Percentiles rank a stretch among this genome's conserved stretches.
Evolutionary conservation across 2,329 filamentous ascomycete species (phyloP).

Genomic region (Rhexocercosporidium sp.): DNA sequence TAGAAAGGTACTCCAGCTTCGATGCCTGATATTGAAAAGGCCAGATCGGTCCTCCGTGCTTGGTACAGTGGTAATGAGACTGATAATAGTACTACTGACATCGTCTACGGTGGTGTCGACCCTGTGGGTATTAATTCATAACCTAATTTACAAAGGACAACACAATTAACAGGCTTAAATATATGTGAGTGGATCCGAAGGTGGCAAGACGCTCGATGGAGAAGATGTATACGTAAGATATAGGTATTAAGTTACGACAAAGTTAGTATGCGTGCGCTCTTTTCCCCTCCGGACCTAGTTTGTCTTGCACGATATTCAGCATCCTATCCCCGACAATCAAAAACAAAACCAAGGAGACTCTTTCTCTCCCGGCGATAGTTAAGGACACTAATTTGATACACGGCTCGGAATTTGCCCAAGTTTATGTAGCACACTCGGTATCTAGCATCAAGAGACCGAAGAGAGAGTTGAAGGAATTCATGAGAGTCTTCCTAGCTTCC

Average conservation of each 20-base stretch:
- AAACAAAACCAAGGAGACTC: not conserved
- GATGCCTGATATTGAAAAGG: slow-evolving; percentile 68
- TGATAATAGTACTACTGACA: slow-evolving; percentile 77
- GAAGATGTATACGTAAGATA: slow-evolving; percentile 83
- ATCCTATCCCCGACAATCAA: slow-evolving; percentile 48
- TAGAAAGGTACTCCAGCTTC: slow-evolving; percentile 76
- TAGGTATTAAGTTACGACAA: slow-evolving; percentile 78
- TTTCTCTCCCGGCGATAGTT: not conserved
- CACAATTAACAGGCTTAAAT: too few species aligned
- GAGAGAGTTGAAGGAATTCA: slow-evolving; percentile 2
- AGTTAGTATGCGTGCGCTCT: slow-evolving; percentile 64
- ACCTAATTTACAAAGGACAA: too few species aligned
- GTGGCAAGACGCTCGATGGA: slow-evolving; percentile 73
- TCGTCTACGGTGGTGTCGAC: slow-evolving; percentile 75
- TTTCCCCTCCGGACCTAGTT: slow-evolving; percentile 83
- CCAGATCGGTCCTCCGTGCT: slow-evolving; percentile 68
- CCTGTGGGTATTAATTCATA: slow-evolving; percentile 49
- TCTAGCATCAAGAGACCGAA: not conserved
- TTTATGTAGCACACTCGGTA: not conserved
- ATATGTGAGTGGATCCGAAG: too few species aligned
- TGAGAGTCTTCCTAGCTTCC: not conserved
- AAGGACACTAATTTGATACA: not conserved
- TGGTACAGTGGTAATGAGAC: slow-evolving; percentile 87
- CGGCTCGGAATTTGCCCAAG: not conserved
- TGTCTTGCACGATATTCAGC: slow-evolving; percentile 66